Percentiles rank a stretch among this genome's conserved stretches.
phyloP scores from a whole-genome alignment of 1,139 yeast genomes.

The Geotrichum bryndzae region DNA sequence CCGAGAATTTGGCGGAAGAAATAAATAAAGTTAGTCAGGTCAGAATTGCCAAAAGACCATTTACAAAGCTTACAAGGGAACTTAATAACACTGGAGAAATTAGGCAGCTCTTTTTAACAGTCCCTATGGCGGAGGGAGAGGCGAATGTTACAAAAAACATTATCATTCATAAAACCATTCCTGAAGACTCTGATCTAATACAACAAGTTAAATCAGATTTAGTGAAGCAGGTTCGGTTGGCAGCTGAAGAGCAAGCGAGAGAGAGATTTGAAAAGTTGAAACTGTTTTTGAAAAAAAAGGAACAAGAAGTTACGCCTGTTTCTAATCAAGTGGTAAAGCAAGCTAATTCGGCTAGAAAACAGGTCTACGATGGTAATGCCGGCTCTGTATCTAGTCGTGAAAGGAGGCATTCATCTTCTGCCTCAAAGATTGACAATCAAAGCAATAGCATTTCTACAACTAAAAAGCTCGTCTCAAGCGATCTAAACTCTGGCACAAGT shows the following conservation, averaged over 20 bases:
- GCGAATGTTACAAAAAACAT: constrained; percentile 2
- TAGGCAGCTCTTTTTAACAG: constrained; percentile 4
- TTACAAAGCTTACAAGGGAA: background rate
- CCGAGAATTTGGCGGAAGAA: background rate
- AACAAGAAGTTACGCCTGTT: background rate
- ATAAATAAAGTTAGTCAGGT: background rate
- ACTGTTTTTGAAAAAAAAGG: background rate
- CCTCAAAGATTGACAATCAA: background rate
- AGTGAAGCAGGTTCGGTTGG: background rate
- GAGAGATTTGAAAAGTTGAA: background rate
- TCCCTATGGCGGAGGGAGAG: constrained; percentile 3
- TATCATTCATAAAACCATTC: background rate
- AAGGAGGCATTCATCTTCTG: background rate
- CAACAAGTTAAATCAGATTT: background rate
- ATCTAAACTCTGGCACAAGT: background rate
- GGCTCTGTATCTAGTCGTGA: background rate
- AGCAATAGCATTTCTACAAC: background rate
- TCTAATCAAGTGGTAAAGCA: background rate
- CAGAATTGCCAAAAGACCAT: constrained; percentile 8
- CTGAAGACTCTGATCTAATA: background rate
- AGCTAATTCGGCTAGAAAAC: background rate
- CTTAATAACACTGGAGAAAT: background rate
- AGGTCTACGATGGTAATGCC: background rate
- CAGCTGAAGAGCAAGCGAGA: background rate
- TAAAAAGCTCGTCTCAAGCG: background rate